A percentile compares a stretch with the other conserved stretches of the same genome.
Conservation (phyloP, 192 early-diverging fungal genomes). For the Kappamyces sp. region DNA sequence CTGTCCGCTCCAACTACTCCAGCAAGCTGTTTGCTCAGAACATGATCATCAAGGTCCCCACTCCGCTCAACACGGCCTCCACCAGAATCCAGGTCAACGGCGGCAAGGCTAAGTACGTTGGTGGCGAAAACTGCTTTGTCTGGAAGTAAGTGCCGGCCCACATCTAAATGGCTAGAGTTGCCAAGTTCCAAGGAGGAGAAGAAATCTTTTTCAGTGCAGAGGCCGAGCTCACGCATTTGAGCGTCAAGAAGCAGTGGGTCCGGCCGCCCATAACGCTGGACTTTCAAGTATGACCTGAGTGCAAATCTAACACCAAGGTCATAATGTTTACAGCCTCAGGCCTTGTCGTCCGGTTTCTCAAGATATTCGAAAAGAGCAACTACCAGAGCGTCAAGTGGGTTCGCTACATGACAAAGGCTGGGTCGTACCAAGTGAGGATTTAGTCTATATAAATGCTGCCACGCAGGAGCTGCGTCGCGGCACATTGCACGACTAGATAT, state of each 20-base stretch:
- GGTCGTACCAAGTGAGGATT: slow-evolving; percentile 71
- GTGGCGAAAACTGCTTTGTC: slow-evolving; percentile 85
- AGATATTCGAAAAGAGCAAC: slow-evolving; percentile 94
- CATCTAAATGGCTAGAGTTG: slow-evolving; percentile 51
- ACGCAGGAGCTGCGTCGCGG: too few relatives aligned
- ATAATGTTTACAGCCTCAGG: slow-evolving; percentile 98
- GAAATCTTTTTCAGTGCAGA: slow-evolving; percentile 78
- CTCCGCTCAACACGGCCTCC: slow-evolving; percentile 82
- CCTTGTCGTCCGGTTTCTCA: slow-evolving; percentile 91
- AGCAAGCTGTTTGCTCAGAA: slow-evolving; percentile 85
- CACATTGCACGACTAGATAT: too few relatives aligned
- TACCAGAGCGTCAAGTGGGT: slow-evolving; percentile 99
- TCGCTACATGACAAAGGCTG: slow-evolving; percentile 95
- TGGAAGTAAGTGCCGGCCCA: slow-evolving; percentile 52
- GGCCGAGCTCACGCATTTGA: slow-evolving; percentile 77
- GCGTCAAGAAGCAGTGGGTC: slow-evolving; percentile 84
- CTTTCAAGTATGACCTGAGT: slow-evolving; percentile 56
- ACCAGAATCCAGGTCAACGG: slow-evolving; percentile 70
- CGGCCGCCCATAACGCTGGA: slow-evolving; percentile 93
- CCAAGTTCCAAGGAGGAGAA: slow-evolving; percentile 84
- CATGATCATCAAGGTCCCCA: slow-evolving; percentile 81
- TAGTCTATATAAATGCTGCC: background rate
- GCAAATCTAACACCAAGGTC: slow-evolving; percentile 45
- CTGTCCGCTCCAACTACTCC: slow-evolving; percentile 84
- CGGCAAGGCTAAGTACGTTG: slow-evolving; percentile 94